Percentiles rank a stretch among this genome's conserved stretches.
phyloP scores from a whole-genome alignment of 305 asterid genomes.

The Solanum hybrid region DNA sequence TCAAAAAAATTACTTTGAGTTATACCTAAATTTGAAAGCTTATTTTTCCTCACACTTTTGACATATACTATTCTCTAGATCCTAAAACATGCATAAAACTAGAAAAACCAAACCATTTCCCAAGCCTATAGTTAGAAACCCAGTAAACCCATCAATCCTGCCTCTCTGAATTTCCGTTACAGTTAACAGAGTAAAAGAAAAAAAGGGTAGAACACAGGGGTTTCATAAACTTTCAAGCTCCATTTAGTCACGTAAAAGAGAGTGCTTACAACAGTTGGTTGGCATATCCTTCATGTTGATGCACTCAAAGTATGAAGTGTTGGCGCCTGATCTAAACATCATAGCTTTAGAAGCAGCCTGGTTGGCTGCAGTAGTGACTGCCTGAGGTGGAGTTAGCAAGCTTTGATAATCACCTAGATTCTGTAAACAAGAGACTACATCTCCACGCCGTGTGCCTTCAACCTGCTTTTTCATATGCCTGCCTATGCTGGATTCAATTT shows the following conservation, averaged over 20 bases:
- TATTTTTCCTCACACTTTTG: neutral
- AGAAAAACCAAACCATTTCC: neutral
- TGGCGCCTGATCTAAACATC: constrained; percentile 60
- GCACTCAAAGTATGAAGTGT: constrained; percentile 55
- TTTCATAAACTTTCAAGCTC: neutral
- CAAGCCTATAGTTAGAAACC: neutral
- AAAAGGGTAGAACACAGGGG: neutral
- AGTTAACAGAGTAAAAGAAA: neutral
- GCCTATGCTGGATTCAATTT: constrained; percentile 21
- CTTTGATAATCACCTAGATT: constrained; percentile 64
- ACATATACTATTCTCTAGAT: neutral
- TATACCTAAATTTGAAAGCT: neutral
- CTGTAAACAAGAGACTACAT: constrained; percentile 66
- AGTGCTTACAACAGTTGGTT: constrained; percentile 60
- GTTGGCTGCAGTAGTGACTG: constrained; percentile 69
- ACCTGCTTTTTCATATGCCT: constrained; percentile 18
- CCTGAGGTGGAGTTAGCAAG: constrained; percentile 73
- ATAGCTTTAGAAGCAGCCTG: constrained; percentile 92
- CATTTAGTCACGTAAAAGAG: neutral
- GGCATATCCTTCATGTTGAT: constrained; percentile 67
- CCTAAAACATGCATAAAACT: neutral
- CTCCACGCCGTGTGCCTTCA: constrained; percentile 46
- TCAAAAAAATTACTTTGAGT: neutral
- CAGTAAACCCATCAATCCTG: neutral
- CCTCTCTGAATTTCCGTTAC: neutral